A percentile compares a stretch with the other conserved stretches of the same genome.
Conservation (phyloP, 106 monocot species). For the Dendrobium chrysotoxum region DNA sequence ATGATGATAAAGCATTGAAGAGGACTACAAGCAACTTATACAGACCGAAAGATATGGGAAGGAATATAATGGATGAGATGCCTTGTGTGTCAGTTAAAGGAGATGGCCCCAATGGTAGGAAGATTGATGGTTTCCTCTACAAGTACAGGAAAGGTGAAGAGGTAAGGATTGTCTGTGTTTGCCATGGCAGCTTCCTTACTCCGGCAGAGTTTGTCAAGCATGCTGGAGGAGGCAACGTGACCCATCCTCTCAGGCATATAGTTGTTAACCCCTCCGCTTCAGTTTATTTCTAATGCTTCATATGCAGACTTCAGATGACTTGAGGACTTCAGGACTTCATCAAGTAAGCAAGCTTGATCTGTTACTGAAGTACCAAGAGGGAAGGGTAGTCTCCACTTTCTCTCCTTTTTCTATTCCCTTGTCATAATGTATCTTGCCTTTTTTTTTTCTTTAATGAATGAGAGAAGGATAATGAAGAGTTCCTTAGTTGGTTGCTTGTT, state of each 20-base stretch:
- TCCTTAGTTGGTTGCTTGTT: neutral
- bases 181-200: constrained; percentile 42
- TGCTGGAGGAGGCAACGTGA: constrained; percentile 41
- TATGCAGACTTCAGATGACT: neutral
- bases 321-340: too few species aligned
- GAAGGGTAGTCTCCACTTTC: neutral
- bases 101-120: constrained; percentile 31
- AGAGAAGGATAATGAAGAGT: neutral
- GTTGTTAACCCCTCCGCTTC: constrained; percentile 20
- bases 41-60: constrained; percentile 16
- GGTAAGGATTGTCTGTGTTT: constrained; percentile 42
- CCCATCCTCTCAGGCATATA: constrained; percentile 37
- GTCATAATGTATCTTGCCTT: neutral
- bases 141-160: constrained; percentile 36
- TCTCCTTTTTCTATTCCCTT: neutral
- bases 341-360: too few species aligned
- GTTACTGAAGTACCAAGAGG: neutral
- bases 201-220: constrained; percentile 47
- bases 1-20: constrained; percentile 4
- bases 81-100: constrained; percentile 37
- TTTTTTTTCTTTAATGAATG: neutral
- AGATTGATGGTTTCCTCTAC: constrained; percentile 45
- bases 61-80: constrained; percentile 31
- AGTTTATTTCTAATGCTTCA: constrained; percentile 4
- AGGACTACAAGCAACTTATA: neutral